phyloP scores from a whole-genome alignment of 2,329 filamentous ascomycete species.

The Colletotrichum kahawae region DNA sequence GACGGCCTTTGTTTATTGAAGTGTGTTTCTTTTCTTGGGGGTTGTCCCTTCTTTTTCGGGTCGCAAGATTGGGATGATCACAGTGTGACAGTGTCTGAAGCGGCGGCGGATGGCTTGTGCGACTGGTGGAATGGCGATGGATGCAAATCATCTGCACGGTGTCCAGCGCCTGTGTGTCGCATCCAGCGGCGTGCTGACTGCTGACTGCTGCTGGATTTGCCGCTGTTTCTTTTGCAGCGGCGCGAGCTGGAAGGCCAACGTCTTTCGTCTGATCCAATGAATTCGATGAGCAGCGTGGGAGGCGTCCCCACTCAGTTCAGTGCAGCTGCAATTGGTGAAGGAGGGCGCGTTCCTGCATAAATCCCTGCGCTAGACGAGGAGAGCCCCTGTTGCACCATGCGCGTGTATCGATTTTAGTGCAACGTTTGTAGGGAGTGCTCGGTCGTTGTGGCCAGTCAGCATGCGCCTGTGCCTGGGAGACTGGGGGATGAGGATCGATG shows the following conservation, averaged over 20 bases:
- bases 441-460: conserved; percentile 8
- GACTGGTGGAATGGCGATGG: background rate
- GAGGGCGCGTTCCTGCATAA: conserved; percentile 24
- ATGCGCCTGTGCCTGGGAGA: conserved; percentile 7
- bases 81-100: conserved; percentile 14
- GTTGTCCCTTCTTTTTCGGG: background rate
- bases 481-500: background rate
- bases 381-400: conserved; percentile 9
- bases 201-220: background rate
- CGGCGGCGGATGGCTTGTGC: background rate
- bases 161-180: background rate
- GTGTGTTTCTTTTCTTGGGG: background rate
- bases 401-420: conserved; percentile 15
- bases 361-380: conserved; percentile 16
- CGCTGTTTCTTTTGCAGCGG: background rate
- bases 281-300: conserved; percentile 2
- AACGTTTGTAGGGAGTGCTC: conserved; percentile 13
- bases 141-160: background rate
- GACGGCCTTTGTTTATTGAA: background rate
- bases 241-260: background rate
- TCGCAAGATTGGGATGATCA: background rate
- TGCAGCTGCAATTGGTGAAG: background rate
- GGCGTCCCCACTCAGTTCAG: background rate
- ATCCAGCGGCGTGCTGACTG: background rate
- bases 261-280: background rate